These are phyloP conservation scores for Kentomonas sorsogonicus DNA, from an alignment of 208 protist species.

Conservation along the genomic window DNA sequence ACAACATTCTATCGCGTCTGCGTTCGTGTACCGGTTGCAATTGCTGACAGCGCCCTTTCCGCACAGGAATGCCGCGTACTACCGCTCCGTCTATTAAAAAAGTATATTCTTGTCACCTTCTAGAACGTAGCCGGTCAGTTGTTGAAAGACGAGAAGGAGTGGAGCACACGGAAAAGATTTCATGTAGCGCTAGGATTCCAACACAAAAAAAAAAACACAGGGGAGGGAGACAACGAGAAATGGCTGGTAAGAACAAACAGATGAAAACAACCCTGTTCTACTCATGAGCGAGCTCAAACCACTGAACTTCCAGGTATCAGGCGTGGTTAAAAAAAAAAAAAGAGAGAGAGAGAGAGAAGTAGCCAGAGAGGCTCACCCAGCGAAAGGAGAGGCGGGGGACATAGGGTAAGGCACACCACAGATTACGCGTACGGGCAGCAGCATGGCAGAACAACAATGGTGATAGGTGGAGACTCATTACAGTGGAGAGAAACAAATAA, in stretches of 20 bases:
- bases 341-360: neutral
- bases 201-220: neutral
- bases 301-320: neutral
- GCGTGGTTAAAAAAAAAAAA: conserved; percentile 2
- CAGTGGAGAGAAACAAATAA: neutral
- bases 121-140: too few species aligned
- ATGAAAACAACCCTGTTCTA: neutral
- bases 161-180: neutral
- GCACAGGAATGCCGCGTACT: too few species aligned
- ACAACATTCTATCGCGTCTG: too few species aligned
- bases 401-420: too few species aligned
- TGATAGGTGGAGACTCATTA: neutral
- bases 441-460: conserved; percentile 4
- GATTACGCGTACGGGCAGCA: too few species aligned
- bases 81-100: too few species aligned
- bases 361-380: neutral
- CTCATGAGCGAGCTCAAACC: neutral
- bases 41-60: too few species aligned
- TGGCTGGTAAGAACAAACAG: neutral
- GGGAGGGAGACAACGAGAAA: neutral
- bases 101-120: too few species aligned
- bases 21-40: too few species aligned
- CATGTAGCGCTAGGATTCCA: neutral
- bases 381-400: too few species aligned
- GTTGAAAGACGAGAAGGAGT: neutral